A percentile compares a stretch with the other conserved stretches of the same genome.
phyloP scores from a whole-genome alignment of 2,329 filamentous ascomycete genomes.

The Cladosporium velox region DNA sequence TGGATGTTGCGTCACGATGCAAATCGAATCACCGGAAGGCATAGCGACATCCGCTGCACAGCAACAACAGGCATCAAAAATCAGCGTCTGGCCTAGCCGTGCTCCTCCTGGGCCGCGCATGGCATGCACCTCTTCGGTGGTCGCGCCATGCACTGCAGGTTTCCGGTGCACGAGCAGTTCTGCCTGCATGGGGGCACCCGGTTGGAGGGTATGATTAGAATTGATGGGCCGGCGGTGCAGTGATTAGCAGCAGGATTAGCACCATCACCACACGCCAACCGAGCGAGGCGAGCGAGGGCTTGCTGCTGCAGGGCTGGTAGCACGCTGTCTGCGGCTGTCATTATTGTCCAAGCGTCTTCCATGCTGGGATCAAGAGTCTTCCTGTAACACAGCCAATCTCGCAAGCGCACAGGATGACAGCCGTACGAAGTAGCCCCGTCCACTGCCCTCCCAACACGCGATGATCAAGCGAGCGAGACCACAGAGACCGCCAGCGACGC shows the following conservation, averaged over 20 bases:
- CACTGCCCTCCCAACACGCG: neutral
- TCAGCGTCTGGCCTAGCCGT: neutral
- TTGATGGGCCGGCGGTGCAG: neutral
- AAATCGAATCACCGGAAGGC: constrained; percentile 14
- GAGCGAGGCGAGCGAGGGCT: constrained; percentile 14
- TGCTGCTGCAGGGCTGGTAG: constrained; percentile 11
- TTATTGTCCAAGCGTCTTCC: constrained; percentile 8
- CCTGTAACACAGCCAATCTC: constrained; percentile 20
- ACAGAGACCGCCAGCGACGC: neutral
- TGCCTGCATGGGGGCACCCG: constrained; percentile 16
- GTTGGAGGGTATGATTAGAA: constrained; percentile 19
- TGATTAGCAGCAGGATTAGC: constrained; percentile 8
- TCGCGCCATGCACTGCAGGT: constrained; percentile 10
- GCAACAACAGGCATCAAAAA: constrained; percentile 1
- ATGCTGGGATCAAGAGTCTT: constrained; percentile 10
- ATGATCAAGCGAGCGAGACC: neutral
- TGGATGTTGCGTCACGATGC: constrained; percentile 16
- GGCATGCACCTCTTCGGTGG: neutral
- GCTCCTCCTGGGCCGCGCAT: constrained; percentile 9
- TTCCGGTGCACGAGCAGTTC: constrained; percentile 11
- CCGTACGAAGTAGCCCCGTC: neutral
- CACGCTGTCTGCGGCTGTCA: neutral
- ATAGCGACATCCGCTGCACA: constrained; percentile 15
- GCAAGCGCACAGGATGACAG: neutral
- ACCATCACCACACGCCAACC: neutral